Evolutionary conservation across 495 filamentous ascomycete species (phyloP), one percentile per base, ranked within the genome.

Genomic region (Immersiella caudata): DNA sequence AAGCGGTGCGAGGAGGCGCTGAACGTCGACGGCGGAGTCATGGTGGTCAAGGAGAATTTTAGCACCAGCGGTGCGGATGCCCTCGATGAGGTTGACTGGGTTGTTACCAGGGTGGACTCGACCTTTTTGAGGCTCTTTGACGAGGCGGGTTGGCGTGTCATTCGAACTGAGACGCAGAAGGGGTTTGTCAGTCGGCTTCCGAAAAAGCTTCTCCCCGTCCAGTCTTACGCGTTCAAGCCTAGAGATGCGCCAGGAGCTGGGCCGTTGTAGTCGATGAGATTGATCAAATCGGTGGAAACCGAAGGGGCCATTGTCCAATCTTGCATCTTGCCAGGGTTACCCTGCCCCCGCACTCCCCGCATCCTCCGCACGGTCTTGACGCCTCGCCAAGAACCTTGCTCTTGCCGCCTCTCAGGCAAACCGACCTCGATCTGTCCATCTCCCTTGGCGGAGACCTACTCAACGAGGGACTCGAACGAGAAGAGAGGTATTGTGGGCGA

Each of bases 11-110:
- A 79, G 52, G 70, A 71, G 0, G 85, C 81, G 0, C 67, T 96
- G 62, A 36, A 78, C n/a, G 3, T 6, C 11, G 73, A 76, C 16
- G 74, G 76, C 1, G 77, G 61, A 18, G 82, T 85, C 64, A 86
- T 97, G 35, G 87, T 97, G 3, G 79, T 97, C 24, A 97, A 97
- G 81, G 94, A 97, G 83, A 97, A 97, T 74, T 73, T 91, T 70
- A 91, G 85, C 27, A 91, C 87, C 2, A 78, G 84, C 67, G 74
- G 74, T 0, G 60, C 78, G 21, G 93, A 97, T 80, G 75, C 90
- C 25, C 96, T 88, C 74, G 93, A 97, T 75, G 85, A 88, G 40
- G 66, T 81, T 67, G 94, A 97, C 74, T 92, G 87, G 68, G 91
- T 88, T 75, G 91, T 96, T 11, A 96, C 92, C 6, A 84, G 85